Conservation (phyloP, 2,329 filamentous ascomycete species). For the Fusarium setosum region DNA sequence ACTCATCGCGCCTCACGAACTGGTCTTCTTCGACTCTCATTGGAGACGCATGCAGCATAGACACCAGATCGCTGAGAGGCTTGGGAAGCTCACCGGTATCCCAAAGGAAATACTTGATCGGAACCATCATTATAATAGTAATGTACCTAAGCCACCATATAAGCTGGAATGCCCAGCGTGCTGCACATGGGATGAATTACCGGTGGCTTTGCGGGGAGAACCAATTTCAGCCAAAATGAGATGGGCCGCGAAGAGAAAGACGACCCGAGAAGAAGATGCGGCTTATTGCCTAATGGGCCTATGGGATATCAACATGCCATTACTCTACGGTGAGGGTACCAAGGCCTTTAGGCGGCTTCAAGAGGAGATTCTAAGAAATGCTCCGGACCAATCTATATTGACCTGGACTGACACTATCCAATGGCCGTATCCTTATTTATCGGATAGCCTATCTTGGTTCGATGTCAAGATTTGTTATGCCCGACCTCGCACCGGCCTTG, state of each 20-base stretch:
- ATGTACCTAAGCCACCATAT: no score
- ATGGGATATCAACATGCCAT: background rate
- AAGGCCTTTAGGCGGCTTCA: background rate
- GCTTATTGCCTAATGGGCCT: background rate
- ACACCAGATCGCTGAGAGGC: background rate
- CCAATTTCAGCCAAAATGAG: background rate
- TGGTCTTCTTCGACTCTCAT: background rate
- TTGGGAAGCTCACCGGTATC: background rate
- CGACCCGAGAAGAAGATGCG: background rate
- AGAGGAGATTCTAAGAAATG: background rate
- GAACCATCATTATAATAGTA: background rate
- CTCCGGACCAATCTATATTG: background rate
- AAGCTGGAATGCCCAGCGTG: background rate
- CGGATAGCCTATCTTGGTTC: background rate
- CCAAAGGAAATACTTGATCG: background rate
- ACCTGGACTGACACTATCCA: no score
- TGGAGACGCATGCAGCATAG: background rate
- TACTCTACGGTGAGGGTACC: background rate
- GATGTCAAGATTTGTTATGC: background rate
- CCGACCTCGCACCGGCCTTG: background rate
- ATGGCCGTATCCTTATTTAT: no score
- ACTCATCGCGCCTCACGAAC: background rate
- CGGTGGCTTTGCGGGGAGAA: background rate
- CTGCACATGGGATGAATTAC: background rate
- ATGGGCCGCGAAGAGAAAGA: background rate